Conservation (phyloP, 306 rosid species). For the Fragaria iinumae region DNA sequence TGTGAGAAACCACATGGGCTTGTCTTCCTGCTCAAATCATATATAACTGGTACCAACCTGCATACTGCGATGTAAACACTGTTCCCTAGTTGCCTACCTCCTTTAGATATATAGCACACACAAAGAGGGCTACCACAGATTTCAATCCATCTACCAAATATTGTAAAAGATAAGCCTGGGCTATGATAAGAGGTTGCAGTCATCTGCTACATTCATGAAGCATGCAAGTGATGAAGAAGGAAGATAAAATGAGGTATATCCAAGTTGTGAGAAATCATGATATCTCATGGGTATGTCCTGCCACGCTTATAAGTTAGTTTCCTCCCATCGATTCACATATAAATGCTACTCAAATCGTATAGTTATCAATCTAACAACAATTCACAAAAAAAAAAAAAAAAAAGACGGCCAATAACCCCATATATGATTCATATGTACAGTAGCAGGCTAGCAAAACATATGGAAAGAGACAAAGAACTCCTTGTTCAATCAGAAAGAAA, state of each 20-base stretch:
- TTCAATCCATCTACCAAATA: neutral
- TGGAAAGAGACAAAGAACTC: conserved; percentile 1
- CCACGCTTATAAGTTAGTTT: no score
- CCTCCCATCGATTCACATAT: neutral
- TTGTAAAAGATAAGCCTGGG: neutral
- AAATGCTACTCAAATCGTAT: neutral
- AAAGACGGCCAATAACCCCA: neutral
- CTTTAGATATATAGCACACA: neutral
- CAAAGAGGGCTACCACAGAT: neutral
- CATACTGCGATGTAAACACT: neutral
- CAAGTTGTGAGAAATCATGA: no score
- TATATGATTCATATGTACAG: neutral
- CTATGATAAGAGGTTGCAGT: neutral
- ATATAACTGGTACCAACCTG: neutral
- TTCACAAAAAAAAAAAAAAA: no score
- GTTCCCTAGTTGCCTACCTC: neutral
- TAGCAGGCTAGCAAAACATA: neutral
- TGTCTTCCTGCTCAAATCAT: neutral
- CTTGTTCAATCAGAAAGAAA: neutral
- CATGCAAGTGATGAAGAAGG: neutral
- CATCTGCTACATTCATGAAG: no score
- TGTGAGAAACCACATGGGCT: neutral
- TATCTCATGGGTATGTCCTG: no score
- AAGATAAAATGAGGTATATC: no score
- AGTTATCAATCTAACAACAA: neutral